A percentile compares a stretch with the other conserved stretches of the same genome.
These are phyloP conservation scores for Claviceps pazoutovae DNA, from an alignment of 2,329 filamentous ascomycete species.

Conservation along the genomic window DNA sequence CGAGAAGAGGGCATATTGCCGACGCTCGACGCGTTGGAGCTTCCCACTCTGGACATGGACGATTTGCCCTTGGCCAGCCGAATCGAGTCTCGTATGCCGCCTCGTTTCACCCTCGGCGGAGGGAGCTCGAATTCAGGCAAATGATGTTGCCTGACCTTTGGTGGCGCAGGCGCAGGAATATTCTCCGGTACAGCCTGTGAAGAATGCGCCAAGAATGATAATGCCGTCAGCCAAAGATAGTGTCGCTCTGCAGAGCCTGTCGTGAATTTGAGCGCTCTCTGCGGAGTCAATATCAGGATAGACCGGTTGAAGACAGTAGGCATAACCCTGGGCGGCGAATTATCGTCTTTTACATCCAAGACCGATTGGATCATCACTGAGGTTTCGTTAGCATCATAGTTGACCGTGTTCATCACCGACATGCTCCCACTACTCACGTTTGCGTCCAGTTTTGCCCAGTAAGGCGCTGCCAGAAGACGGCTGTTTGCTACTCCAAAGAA, in stretches of 20 bases:
- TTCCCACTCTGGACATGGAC: constrained; percentile 35
- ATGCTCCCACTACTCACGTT: constrained; percentile 50
- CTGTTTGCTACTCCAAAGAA: constrained; percentile 98
- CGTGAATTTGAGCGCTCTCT: constrained; percentile 90
- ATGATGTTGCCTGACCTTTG: constrained; percentile 22
- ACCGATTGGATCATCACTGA: constrained; percentile 90
- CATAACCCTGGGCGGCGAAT: constrained; percentile 60
- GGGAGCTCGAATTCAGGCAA: constrained; percentile 38
- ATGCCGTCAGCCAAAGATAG: constrained; percentile 84
- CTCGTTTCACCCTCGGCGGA: constrained; percentile 32
- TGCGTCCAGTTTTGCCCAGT: constrained; percentile 87
- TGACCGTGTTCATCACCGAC: neutral
- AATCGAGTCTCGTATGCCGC: constrained; percentile 73
- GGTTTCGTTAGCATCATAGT: constrained; percentile 15
- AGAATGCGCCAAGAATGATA: constrained; percentile 90
- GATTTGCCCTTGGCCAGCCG: constrained; percentile 64
- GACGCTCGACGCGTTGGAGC: constrained; percentile 35
- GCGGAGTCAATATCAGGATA: constrained; percentile 85
- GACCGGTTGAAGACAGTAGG: constrained; percentile 71
- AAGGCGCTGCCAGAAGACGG: constrained; percentile 75
- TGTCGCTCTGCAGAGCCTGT: constrained; percentile 71
- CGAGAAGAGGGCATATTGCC: constrained; percentile 23
- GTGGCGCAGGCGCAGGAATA: constrained; percentile 37
- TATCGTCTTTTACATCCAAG: constrained; percentile 90
- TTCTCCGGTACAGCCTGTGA: constrained; percentile 68